Base-by-base conservation (phyloP, 1,139 yeast species). In the Kurtzmaniella quercitrusa region DNA sequence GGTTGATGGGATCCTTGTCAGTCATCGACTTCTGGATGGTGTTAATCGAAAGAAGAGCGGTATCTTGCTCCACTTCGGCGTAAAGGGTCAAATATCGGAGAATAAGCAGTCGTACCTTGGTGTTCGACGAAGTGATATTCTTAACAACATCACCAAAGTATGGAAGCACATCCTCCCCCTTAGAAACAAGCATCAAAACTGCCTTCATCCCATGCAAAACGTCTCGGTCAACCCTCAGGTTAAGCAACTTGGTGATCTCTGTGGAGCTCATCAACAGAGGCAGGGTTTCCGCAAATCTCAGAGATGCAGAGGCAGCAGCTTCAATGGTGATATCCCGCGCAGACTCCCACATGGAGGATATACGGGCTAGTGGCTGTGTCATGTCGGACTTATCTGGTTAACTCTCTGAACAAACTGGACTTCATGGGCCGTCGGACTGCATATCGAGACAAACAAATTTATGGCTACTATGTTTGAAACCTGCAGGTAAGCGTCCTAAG, bases 141-240 rank as follows among this genome's bases (percentile, higher is more conserved):
- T 91, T 91, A 47, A 93, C 86, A 11, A 94, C 95, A 56, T 88
- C 93, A 0, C 96, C 88, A 62, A 91, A 90, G 59, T 78, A 85
- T 43, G 75, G 77, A 8, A 75, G 59, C 4, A 77, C 82, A 51
- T 77, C 82, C 48, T 76, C 81, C 9, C 89, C 91, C 46, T 78
- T 69, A 0, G 90, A 77, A 59, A 88, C 77, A 44, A 79, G 63
- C 1, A 83, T 70, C n/a, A 83, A 75, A 9, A 91, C 81, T 51
- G 85, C 79, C 55, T 84, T 85, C 79, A 93, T 74, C 1, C 96
- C 96, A 40, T 75, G 76, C 44, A 82, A 68, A 11, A 82, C 75
- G 44, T 91, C 97, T 43, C 90, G 67, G 27, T 85, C 90, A 27
- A 73, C 67, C 43, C 88, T 68, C 2, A 95, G 85, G 57, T 79